Percentiles rank a stretch among this genome's conserved stretches.
phyloP scores from a whole-genome alignment of 176 grass and related monocot species.

The Aegilops longissima region DNA sequence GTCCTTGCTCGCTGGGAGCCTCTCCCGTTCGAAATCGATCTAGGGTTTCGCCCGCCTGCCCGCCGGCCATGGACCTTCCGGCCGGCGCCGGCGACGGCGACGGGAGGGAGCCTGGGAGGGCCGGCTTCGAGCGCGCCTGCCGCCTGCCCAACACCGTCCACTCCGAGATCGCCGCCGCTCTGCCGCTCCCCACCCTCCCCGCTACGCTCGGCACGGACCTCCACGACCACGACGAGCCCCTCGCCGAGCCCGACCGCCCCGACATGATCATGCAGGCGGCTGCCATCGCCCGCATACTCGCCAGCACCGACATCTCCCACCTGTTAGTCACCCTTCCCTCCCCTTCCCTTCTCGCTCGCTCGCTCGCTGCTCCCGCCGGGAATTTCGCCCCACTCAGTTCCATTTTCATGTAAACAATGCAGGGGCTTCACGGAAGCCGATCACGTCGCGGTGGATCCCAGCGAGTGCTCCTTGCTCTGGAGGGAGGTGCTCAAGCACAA shows the following conservation, averaged over 20 bases:
- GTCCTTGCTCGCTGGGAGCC: neutral
- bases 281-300: slow-evolving; percentile 77
- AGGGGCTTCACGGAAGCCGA: slow-evolving; percentile 72
- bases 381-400: neutral
- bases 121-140: slow-evolving; percentile 77
- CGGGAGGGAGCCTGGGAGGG: neutral
- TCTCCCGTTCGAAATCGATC: slow-evolving; percentile 25
- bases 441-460: slow-evolving; percentile 43
- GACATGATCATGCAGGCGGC: slow-evolving; percentile 77
- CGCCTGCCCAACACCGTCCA: slow-evolving; percentile 81
- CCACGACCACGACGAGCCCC: slow-evolving; percentile 47
- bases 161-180: slow-evolving; percentile 69
- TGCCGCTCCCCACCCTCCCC: slow-evolving; percentile 75
- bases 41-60: slow-evolving; percentile 46
- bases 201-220: slow-evolving; percentile 55
- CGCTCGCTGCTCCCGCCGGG: neutral
- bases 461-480: slow-evolving; percentile 74
- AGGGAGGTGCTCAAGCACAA: slow-evolving; percentile 86
- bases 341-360: neutral
- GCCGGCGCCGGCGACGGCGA: neutral
- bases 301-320: slow-evolving; percentile 71
- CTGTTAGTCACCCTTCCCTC: slow-evolving; percentile 43
- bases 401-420: neutral
- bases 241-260: slow-evolving; percentile 54
- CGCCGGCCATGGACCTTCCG: slow-evolving; percentile 33